These are phyloP conservation scores for Metschnikowia lochheadii DNA, from an alignment of 805 yeast species.

Conservation along the genomic window DNA sequence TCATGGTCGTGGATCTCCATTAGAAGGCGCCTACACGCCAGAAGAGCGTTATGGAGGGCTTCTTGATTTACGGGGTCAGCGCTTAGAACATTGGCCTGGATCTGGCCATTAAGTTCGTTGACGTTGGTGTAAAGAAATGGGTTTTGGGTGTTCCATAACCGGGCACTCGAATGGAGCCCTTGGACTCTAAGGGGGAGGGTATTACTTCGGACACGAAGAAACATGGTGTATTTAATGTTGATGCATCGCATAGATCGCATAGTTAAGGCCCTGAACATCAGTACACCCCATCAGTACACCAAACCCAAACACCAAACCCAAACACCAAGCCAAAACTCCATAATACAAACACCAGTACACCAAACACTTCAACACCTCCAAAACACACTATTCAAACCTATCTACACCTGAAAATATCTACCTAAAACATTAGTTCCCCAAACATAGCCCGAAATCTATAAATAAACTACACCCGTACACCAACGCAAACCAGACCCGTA, in stretches of 20 bases:
- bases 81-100: constrained; percentile 7
- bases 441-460: too few relatives aligned
- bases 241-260: too few relatives aligned
- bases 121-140: constrained; percentile 13
- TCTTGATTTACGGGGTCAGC: constrained; percentile 3
- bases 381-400: too few relatives aligned
- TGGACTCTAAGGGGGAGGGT: neutral
- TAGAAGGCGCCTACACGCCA: constrained; percentile 22
- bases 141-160: neutral
- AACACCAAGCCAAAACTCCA: too few relatives aligned
- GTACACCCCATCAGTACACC: neutral
- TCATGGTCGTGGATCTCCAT: constrained; percentile 17
- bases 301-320: too few relatives aligned
- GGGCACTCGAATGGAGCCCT: neutral
- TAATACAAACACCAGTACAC: too few relatives aligned
- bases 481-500: neutral
- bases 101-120: constrained; percentile 10
- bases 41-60: constrained; percentile 19
- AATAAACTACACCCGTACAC: neutral
- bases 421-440: neutral
- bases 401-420: too few relatives aligned
- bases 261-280: neutral
- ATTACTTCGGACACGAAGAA: neutral
- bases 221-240: neutral
- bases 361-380: neutral